Conservation (phyloP, 2,329 filamentous ascomycete genomes). For the Hypomyces perniciosus region DNA sequence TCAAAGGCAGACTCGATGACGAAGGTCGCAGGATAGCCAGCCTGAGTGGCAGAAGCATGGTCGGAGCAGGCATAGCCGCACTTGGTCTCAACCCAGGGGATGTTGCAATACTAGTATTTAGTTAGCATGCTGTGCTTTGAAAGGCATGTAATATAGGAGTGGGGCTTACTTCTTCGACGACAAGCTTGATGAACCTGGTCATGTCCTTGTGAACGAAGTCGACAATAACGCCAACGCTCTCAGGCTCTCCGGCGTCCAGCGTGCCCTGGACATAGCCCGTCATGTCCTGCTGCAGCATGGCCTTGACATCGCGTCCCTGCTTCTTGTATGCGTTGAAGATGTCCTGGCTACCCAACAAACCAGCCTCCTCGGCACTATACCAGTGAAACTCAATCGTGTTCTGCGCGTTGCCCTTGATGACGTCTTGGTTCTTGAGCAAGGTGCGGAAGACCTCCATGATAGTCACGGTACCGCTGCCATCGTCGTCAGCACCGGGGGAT, state of each 20-base stretch:
- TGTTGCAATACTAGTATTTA: slow-evolving; percentile 67
- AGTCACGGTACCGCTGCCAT: slow-evolving; percentile 87
- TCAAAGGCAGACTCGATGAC: slow-evolving; percentile 70
- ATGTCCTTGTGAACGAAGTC: slow-evolving; percentile 81
- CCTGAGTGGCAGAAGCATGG: slow-evolving; percentile 67
- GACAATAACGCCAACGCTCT: slow-evolving; percentile 87
- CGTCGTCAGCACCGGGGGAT: slow-evolving; percentile 91
- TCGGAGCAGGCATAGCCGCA: slow-evolving; percentile 82
- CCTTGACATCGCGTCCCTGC: slow-evolving; percentile 69
- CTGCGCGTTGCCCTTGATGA: slow-evolving; percentile 62
- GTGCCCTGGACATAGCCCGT: slow-evolving; percentile 83
- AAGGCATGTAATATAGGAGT: neutral
- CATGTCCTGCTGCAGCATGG: slow-evolving; percentile 99
- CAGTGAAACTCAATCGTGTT: slow-evolving; percentile 97
- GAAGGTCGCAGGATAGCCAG: slow-evolving; percentile 68
- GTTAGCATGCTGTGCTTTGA: neutral
- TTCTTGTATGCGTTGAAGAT: slow-evolving; percentile 80
- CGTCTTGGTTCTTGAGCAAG: slow-evolving; percentile 64
- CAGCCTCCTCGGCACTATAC: slow-evolving; percentile 88
- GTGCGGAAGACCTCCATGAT: slow-evolving; percentile 87
- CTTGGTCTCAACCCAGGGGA: slow-evolving; percentile 81
- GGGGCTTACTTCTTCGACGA: slow-evolving; percentile 54
- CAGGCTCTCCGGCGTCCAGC: slow-evolving; percentile 71
- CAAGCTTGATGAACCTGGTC: slow-evolving; percentile 84
- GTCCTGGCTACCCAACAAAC: slow-evolving; percentile 79